phyloP scores from a whole-genome alignment of 2,329 filamentous ascomycete genomes.

The Paecilomyces sp. region DNA sequence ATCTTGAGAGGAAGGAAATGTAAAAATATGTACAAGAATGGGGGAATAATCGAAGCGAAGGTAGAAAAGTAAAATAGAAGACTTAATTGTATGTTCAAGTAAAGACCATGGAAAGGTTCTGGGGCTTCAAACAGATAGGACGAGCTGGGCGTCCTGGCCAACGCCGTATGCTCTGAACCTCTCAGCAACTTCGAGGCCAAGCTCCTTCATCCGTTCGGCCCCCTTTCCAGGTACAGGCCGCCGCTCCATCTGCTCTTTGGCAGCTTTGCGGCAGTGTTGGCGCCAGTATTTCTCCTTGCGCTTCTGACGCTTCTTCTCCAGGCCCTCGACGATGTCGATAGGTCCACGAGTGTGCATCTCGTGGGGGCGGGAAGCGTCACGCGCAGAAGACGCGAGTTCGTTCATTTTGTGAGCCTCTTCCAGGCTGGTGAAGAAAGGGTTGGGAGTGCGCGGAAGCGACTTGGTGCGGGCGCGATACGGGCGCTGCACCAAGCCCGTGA shows the following conservation, averaged over 20 bases:
- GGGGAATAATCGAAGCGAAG: background rate
- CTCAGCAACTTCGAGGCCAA: conserved; percentile 82
- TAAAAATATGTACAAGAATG: conserved; percentile 20
- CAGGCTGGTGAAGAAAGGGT: conserved; percentile 52
- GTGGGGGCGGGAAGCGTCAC: conserved; percentile 26
- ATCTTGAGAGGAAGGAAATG: background rate
- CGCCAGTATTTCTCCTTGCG: conserved; percentile 88
- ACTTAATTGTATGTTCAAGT: conserved; percentile 3
- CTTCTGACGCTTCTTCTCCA: conserved; percentile 89
- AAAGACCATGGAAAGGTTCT: conserved; percentile 7
- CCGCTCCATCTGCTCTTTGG: conserved; percentile 58
- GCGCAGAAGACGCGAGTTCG: conserved; percentile 28
- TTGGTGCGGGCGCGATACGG: conserved; percentile 71
- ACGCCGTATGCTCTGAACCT: conserved; percentile 63
- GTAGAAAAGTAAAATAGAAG: background rate
- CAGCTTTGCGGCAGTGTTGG: conserved; percentile 78
- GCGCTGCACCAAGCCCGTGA: conserved; percentile 51
- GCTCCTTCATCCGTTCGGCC: conserved; percentile 85
- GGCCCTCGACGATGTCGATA: conserved; percentile 93
- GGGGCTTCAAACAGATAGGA: conserved; percentile 58
- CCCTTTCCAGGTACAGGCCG: conserved; percentile 72
- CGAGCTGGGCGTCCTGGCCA: conserved; percentile 51
- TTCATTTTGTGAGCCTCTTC: conserved; percentile 17
- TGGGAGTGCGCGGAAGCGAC: conserved; percentile 74
- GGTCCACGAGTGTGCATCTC: conserved; percentile 76